Evolutionary conservation across 495 filamentous ascomycete genomes (phyloP), one percentile per base, ranked within the genome.

Genomic region (Xylaria cubensis): DNA sequence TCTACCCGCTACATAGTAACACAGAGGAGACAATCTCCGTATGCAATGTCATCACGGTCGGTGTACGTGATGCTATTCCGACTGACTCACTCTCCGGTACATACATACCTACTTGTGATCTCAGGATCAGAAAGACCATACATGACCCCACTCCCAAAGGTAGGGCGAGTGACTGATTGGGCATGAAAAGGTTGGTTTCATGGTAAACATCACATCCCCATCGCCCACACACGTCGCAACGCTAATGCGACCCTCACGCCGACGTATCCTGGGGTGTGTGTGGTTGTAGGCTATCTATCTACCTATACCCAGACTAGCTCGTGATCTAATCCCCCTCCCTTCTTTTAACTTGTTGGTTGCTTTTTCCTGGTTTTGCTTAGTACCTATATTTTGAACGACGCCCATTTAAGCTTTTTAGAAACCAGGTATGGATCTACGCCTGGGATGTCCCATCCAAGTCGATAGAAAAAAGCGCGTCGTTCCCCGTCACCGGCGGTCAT

Each of bases 161-260:
- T 21, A 65, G 58, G 58, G 39, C 41, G 42, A 48, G 42, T 48
- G 63, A 65, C 63, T 65, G 48, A 39, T 19, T 51, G 32, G 64
- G 46, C 58, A 41, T 9, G 10, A n/a, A 34, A 61, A 17, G 56
- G 58, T 61, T 61, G 34, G 63, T 65, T 65, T 65, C 64, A 67
- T 67, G 46, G 48, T 53, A 7, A 29, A 67, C 41, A 71, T 58
- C 59, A 53, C 56, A 39, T 24, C 36, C n/a, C 32, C 65, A 44
- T 61, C 32, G n/a, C 65, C 21, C 50, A 24, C 26, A 7, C 46
- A 48, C 26, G 1, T 34, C 19, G 58, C 58, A 32, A 15, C 69
- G 61, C 69, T 64, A 71, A 71, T 71, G 69, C 69, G 56, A 41
- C 44, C 44, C n/a, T 64, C 69, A 71, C n/a, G 69, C 21, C 69